Evolutionary conservation across 2,329 filamentous ascomycete genomes (phyloP), one percentile per base, ranked within the genome.

Genomic region (Apiospora koreana): DNA sequence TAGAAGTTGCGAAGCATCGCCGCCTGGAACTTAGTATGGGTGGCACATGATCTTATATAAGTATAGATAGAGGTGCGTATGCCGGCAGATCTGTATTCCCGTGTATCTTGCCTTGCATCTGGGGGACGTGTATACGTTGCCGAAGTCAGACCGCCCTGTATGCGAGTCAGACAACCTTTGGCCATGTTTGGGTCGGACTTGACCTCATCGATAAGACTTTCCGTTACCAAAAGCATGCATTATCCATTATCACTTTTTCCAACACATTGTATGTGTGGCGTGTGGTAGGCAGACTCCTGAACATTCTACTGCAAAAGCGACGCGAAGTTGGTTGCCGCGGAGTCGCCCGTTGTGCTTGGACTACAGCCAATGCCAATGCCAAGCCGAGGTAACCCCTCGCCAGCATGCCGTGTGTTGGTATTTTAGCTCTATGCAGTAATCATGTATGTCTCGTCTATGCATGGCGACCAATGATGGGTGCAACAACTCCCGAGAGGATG

Each of bases 401-500:
- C 18, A 46, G n/a, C 5, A 46, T 46, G 43, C 16, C n/a, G n/a
- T 7, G 18, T 58, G n/a, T 54, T 28, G 3, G 31, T 62, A n/a
- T 21, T 62, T 62, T 38, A 38, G 54, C 31, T 38, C 7, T 31
- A 38, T 62, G 54, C 54, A 12, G 50, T 18, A 35, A 62, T n/a
- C 31, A 38, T 38, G 54, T 62, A 38, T 62, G 54, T 62, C 54
- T 62, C 54, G 54, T 62, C 31, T 62, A 62, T n/a, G 54, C 31
- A 62, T 35, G 18, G 16, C 1, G 50, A 31, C 50, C 50, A 58
- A 58, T 58, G 7, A 21, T 35, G 28, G 50, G 50, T 8, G 31
- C 16, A 8, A 21, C 50, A 31, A 31, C 28, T 58, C 28, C 50
- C 50, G 50, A 31, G 25, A 31, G 16, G 14, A 43, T 35, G 50